Percentiles rank a stretch among this genome's conserved stretches.
These are phyloP conservation scores for Penstemon davidsonii DNA, from an alignment of 257 asterid genomes.

Conservation along the genomic window DNA sequence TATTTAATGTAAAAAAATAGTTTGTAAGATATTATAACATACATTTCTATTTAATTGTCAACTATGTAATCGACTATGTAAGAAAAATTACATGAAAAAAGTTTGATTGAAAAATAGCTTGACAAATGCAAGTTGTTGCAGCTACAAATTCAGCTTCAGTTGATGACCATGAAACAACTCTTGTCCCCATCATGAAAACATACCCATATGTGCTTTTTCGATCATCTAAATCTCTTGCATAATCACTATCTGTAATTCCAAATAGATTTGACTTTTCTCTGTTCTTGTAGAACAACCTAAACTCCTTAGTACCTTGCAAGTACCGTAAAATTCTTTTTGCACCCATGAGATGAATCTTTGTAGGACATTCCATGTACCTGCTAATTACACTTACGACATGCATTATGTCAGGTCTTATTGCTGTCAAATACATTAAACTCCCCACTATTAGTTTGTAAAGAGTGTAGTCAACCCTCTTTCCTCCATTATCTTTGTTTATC, in stretches of 20 bases:
- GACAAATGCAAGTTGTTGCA: no score
- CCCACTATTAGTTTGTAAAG: conserved; percentile 12
- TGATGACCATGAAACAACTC: background rate
- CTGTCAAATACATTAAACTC: conserved; percentile 13
- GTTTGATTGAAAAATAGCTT: no score
- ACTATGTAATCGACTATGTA: no score
- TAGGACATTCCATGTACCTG: background rate
- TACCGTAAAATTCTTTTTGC: background rate
- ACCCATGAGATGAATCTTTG: background rate
- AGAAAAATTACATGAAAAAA: no score
- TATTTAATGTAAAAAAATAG: no score
- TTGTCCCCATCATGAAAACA: background rate
- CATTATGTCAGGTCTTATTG: conserved; percentile 19
- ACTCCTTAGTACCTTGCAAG: background rate
- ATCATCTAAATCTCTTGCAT: background rate
- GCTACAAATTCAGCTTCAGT: no score
- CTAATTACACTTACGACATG: background rate
- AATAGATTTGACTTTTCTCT: background rate
- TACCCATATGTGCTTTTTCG: background rate
- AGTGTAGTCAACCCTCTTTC: background rate
- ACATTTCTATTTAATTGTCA: no score
- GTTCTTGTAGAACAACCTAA: background rate
- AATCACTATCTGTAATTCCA: background rate
- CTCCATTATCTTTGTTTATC: background rate
- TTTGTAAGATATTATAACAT: no score